Evolutionary conservation across 768 basidiomycete genomes (phyloP), one percentile per base, ranked within the genome.

Genomic region (Lentinus brumalis): DNA sequence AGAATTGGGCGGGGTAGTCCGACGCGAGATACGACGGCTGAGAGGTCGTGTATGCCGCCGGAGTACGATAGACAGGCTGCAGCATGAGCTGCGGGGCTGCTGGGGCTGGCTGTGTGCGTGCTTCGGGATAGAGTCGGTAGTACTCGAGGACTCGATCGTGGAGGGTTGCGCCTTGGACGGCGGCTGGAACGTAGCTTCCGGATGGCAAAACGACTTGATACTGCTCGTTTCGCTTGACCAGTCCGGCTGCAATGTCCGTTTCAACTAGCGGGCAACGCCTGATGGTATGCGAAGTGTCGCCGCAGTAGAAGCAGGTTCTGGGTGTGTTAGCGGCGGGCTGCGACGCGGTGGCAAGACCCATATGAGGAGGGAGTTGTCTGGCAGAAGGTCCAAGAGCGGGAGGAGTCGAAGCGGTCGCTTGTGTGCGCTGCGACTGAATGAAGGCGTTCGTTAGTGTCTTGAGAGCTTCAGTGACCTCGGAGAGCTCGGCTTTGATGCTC

Each of bases 141-240:
- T 51, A 50, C 14, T 57, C 61, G 8, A 50, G 45, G 0, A 62
- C 57, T 10, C 57, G 61, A 6, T 53, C 46, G 30, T 56, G 56
- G 4, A 62, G 46, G 1, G 30, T 49, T 1, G 9, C 16, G 10
- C 64, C 68, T 1, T 56, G 42, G 18, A 64, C 62, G 16, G 51
- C 21, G 6, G 62, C 60, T 0, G 71, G 72, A 1, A 72, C 66
- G 41, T 66, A 70, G 2, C 64, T 53, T 5, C 73, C 71, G 4
- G 62, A 61, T 1, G 68, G 64, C 4, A 74, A 62, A 0, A 70
- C 66, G 0, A 75, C 68, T 12, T 69, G 69, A 1, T 64, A 67
- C 4, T 69, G 62, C 2, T 60, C 52, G 49, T 75, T 71, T 3
- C 69, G 64, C 21, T 61, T 66, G 29, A 65, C 58, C 9, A 69